A percentile compares a stretch with the other conserved stretches of the same genome.
phyloP scores from a whole-genome alignment of 371 early-diverging fungal genomes.

The Apophysomyces ossiformis region DNA sequence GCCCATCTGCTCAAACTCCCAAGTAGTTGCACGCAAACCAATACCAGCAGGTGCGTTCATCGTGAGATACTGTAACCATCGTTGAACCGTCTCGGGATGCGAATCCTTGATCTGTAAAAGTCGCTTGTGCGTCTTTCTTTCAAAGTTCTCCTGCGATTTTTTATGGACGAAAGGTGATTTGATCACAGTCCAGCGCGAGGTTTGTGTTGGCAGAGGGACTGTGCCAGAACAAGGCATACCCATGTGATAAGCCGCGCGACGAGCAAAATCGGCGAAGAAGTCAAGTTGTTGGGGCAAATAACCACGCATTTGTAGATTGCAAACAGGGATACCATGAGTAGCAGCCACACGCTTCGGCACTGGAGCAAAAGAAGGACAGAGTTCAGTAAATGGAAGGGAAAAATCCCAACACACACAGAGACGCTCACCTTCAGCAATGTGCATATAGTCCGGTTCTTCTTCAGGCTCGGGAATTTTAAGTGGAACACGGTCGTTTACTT shows the following conservation, averaged over 20 bases:
- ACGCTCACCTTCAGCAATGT: slow-evolving; percentile 1
- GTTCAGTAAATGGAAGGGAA: not conserved
- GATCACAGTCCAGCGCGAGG: slow-evolving; percentile 88
- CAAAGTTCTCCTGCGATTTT: slow-evolving; percentile 96
- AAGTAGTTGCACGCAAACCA: slow-evolving; percentile 73
- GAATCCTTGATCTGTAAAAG: slow-evolving; percentile 84
- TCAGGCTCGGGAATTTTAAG: slow-evolving; percentile 3
- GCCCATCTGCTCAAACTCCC: slow-evolving; percentile 68
- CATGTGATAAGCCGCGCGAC: slow-evolving; percentile 79
- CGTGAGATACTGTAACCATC: slow-evolving; percentile 76
- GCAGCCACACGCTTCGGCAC: slow-evolving; percentile 50
- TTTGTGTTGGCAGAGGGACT: slow-evolving; percentile 79
- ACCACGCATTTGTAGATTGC: slow-evolving; percentile 74
- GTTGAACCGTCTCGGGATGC: slow-evolving; percentile 75
- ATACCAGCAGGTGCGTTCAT: slow-evolving; percentile 80
- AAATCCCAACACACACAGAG: not conserved
- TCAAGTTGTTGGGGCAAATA: slow-evolving; percentile 85
- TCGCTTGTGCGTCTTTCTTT: slow-evolving; percentile 88
- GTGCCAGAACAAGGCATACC: slow-evolving; percentile 78
- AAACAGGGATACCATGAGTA: slow-evolving; percentile 72
- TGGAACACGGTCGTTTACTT: not conserved
- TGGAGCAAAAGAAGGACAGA: slow-evolving; percentile 10
- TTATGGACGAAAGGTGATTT: slow-evolving; percentile 96
- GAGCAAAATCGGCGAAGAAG: slow-evolving; percentile 86
- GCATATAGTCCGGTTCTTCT: not conserved